Percentiles rank a stretch among this genome's conserved stretches.
Conservation (phyloP, 2,329 filamentous ascomycete genomes). For the Tolypocladium inflatum region DNA sequence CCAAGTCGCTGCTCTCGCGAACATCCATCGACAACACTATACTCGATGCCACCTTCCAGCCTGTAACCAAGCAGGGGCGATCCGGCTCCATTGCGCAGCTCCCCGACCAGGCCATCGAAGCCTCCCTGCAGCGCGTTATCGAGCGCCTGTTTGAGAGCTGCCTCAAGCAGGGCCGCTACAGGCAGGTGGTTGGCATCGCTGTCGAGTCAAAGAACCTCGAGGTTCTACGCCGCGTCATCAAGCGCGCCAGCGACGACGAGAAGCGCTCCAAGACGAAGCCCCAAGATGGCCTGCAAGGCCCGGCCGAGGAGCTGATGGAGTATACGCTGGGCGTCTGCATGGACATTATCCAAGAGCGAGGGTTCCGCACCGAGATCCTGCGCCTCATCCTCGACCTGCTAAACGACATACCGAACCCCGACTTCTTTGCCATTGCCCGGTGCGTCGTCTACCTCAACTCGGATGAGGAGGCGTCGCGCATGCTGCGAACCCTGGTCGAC, state of each 20-base stretch:
- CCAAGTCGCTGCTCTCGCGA: conserved; percentile 89
- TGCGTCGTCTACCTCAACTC: conserved; percentile 95
- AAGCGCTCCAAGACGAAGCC: conserved; percentile 54
- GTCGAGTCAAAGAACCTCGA: conserved; percentile 90
- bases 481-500: conserved; percentile 73
- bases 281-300: conserved; percentile 39
- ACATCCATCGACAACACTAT: conserved; percentile 58
- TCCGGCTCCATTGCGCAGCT: conserved; percentile 56
- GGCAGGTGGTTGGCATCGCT: conserved; percentile 93
- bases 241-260: conserved; percentile 80
- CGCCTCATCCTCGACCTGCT: conserved; percentile 90
- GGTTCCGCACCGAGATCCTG: conserved; percentile 74
- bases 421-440: conserved; percentile 97
- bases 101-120: conserved; percentile 61
- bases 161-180: conserved; percentile 75
- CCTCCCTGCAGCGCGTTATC: conserved; percentile 73
- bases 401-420: conserved; percentile 82
- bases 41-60: conserved; percentile 48
- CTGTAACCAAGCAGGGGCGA: conserved; percentile 40
- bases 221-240: conserved; percentile 76
- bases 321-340: conserved; percentile 95
- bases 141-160: conserved; percentile 88
- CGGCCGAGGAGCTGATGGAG: conserved; percentile 90
- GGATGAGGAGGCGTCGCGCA: conserved; percentile 78
- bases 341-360: conserved; percentile 91